Base-by-base conservation (phyloP, 805 yeast species). In the Teunomyces tritomae region DNA sequence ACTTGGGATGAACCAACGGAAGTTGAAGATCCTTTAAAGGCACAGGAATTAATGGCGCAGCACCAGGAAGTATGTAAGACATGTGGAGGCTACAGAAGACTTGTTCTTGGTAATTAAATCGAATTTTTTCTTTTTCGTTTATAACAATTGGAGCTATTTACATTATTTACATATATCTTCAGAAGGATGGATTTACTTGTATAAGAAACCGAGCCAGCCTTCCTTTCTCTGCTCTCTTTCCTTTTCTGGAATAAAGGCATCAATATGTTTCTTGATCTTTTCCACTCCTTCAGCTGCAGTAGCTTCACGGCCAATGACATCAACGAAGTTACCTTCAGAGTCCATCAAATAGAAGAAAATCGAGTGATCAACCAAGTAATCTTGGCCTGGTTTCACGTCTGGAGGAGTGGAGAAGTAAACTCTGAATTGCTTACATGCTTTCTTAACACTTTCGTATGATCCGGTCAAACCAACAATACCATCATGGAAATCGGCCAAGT, bases 341-440 rank as follows among this genome's bases (percentile, higher is more conserved):
- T 94, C 98, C 97, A 94, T 92, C 58, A 94, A 73, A 62, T 94
- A 94, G 70, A 92, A 92, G 80, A 94, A 94, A 49, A 94, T 90
- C 3, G 98, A 92, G 68, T 94, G 99, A 64, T 94, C 99, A 28
- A 94, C 99, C 51, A 94, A 76, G 63, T 94, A 94, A 58, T 94
- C 97, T 68, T 94, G 96, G 14, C 97, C 98, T 0, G 96, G 94
- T 64, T 90, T 89, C 41, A 94, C 85, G 62, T 89, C 82, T 24
- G 91, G 87, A 3, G 99, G 99, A 1, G 99, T 94, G n/a, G 96
- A 89, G 68, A 94, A 94, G 68, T 94, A 94, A 10, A 94, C 99
- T 56, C 99, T 78, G 70, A 83, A 94, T 56, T 84, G 82, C 67
- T 90, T 94, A 73, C 99, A 94, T 46, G 85, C 79, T 52, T 79